A percentile compares a stretch with the other conserved stretches of the same genome.
These are phyloP conservation scores for Rossbeevera mucosa DNA, from an alignment of 768 basidiomycete species.

Conservation along the genomic window DNA sequence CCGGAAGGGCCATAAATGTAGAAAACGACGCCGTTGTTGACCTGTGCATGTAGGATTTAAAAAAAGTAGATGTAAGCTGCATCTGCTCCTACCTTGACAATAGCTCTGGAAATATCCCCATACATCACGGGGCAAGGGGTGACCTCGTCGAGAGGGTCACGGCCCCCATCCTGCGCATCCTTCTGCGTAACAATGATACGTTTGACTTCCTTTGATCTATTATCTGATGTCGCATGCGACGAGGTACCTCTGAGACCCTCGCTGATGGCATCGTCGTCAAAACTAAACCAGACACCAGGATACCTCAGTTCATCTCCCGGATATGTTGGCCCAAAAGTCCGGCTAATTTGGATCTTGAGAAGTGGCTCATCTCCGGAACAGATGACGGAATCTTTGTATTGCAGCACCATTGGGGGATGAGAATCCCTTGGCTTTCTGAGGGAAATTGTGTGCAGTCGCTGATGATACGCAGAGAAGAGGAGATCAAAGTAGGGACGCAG, in stretches of 20 bases:
- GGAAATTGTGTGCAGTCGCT: slow-evolving; percentile 76
- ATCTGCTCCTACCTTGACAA: slow-evolving; percentile 52
- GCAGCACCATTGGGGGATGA: slow-evolving; percentile 61
- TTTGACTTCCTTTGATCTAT: slow-evolving; percentile 71
- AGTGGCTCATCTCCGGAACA: slow-evolving; percentile 60
- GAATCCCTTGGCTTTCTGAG: slow-evolving; percentile 63
- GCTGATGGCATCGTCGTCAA: slow-evolving; percentile 65
- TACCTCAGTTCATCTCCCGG: slow-evolving; percentile 72
- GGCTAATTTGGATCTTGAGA: slow-evolving; percentile 59
- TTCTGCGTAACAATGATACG: slow-evolving; percentile 71
- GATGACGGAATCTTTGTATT: slow-evolving; percentile 61
- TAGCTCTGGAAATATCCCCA: slow-evolving; percentile 63
- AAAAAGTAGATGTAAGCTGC: background rate
- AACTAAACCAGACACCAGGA: slow-evolving; percentile 81
- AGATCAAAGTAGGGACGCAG: slow-evolving; percentile 79
- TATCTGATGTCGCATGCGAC: slow-evolving; percentile 40
- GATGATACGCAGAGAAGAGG: slow-evolving; percentile 76
- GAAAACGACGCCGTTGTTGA: slow-evolving; percentile 68
- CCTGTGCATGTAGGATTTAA: slow-evolving; percentile 34
- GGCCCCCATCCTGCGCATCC: slow-evolving; percentile 47
- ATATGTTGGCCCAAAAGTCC: slow-evolving; percentile 81
- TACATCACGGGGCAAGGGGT: slow-evolving; percentile 60
- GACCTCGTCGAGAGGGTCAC: slow-evolving; percentile 74
- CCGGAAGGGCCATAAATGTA: slow-evolving; percentile 58
- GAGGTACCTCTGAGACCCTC: slow-evolving; percentile 49